Conservation (phyloP, 1,284 basidiomycete species). For the Ceratobasidium papillatum region DNA sequence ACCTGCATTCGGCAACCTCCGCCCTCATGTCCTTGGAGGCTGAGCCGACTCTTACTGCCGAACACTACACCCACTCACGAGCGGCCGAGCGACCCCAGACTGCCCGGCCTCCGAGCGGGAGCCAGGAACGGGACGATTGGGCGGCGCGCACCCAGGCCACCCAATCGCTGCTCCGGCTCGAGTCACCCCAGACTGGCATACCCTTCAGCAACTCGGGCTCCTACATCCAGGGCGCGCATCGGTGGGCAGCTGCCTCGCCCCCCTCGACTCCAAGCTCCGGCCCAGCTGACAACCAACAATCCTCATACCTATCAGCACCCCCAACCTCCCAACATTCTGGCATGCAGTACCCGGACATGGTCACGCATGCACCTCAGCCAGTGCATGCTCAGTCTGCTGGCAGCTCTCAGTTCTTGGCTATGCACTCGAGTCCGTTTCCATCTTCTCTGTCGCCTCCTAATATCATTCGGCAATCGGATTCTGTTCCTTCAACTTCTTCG, state of each 20-base stretch:
- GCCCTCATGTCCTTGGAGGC: slow-evolving; percentile 39
- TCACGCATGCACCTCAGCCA: slow-evolving; percentile 31
- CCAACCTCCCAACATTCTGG: background rate
- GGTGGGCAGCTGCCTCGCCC: slow-evolving; percentile 32
- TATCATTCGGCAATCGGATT: background rate
- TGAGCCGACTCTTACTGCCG: slow-evolving; percentile 25
- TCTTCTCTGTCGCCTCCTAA: slow-evolving; percentile 34
- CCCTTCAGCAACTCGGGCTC: slow-evolving; percentile 23
- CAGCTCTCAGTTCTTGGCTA: slow-evolving; percentile 28
- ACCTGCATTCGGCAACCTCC: slow-evolving; percentile 37
- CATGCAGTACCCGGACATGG: slow-evolving; percentile 12
- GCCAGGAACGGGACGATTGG: slow-evolving; percentile 19
- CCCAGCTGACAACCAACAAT: slow-evolving; percentile 22
- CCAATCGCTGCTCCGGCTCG: slow-evolving; percentile 7
- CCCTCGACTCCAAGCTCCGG: slow-evolving; percentile 29
- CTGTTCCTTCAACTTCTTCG: slow-evolving; percentile 17
- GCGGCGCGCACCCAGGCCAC: slow-evolving; percentile 13
- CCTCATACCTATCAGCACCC: slow-evolving; percentile 28
- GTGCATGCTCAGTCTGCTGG: slow-evolving; percentile 14
- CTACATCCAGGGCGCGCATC: slow-evolving; percentile 37
- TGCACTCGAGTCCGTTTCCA: slow-evolving; percentile 27
- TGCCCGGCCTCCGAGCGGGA: background rate
- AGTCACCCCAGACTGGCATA: background rate
- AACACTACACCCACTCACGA: slow-evolving; percentile 19
- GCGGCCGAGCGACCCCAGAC: slow-evolving; percentile 6